Conservation (phyloP, 345 rosid genomes). For the Theobroma cacao region DNA sequence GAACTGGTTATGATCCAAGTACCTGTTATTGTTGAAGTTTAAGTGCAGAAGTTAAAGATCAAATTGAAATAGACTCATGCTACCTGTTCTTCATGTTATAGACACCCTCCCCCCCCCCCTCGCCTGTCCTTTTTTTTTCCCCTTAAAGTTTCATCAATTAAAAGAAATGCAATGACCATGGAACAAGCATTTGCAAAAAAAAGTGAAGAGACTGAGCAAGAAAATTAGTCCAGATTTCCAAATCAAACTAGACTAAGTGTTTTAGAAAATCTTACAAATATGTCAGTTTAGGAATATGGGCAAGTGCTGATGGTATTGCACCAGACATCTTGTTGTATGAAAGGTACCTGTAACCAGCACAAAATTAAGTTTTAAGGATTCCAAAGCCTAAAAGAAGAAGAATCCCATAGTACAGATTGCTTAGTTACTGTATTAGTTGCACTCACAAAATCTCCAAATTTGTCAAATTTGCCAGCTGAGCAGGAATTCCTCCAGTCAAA, state of each 20-base stretch:
- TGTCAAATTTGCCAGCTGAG: slow-evolving; percentile 84
- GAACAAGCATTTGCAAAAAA: neutral
- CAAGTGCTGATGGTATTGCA: slow-evolving; percentile 65
- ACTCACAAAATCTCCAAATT: slow-evolving; percentile 91
- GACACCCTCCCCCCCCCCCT: neutral
- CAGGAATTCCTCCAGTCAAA: slow-evolving; percentile 90
- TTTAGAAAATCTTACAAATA: slow-evolving; percentile 59
- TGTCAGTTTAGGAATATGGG: slow-evolving; percentile 73
- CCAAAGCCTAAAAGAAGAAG: neutral
- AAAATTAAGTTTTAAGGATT: slow-evolving; percentile 13
- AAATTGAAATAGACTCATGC: neutral
- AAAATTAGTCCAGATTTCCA: neutral
- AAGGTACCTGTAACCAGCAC: slow-evolving; percentile 54
- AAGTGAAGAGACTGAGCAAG: neutral
- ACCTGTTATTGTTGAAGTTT: slow-evolving; percentile 42
- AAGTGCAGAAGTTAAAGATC: neutral
- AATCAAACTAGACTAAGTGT: neutral
- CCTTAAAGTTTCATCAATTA: neutral
- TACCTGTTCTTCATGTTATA: neutral
- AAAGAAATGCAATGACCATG: neutral
- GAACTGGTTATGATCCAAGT: slow-evolving; percentile 95
- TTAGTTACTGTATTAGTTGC: neutral
- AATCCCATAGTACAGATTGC: neutral
- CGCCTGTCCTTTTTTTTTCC: no score
- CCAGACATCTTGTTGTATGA: slow-evolving; percentile 88